Conservation (phyloP, 2,329 filamentous ascomycete genomes). For the Cercospora sojina region DNA sequence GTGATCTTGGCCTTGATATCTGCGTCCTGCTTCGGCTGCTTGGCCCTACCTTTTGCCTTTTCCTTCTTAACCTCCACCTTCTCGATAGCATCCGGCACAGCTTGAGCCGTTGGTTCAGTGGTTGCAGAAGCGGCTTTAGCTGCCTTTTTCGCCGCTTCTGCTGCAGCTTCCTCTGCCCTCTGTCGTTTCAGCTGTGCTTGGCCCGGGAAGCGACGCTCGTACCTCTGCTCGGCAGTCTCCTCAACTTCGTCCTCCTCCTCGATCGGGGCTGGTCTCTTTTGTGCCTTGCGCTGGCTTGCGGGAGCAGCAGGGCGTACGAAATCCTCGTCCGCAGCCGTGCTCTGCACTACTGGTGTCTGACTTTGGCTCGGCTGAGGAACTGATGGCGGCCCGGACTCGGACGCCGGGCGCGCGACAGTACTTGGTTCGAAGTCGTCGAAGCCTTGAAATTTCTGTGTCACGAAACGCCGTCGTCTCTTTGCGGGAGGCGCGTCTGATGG, state of each 20-base stretch:
- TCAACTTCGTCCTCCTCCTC: conserved; percentile 25
- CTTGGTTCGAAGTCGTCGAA: conserved; percentile 42
- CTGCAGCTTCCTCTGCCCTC: conserved; percentile 55
- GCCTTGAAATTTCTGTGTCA: conserved; percentile 58
- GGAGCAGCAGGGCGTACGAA: conserved; percentile 1
- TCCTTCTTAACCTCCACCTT: conserved; percentile 32
- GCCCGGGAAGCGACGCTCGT: conserved; percentile 73
- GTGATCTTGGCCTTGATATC: conserved; percentile 29
- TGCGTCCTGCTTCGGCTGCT: conserved; percentile 29
- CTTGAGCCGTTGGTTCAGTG: conserved; percentile 1
- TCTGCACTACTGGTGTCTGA: conserved; percentile 24
- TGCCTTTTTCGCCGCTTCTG: conserved; percentile 3
- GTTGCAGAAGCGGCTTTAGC: conserved; percentile 5
- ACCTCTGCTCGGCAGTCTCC: conserved; percentile 49
- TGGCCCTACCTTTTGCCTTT: conserved; percentile 46
- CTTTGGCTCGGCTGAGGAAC: conserved; percentile 21
- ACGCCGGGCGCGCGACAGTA: conserved; percentile 29
- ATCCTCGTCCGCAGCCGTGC: conserved; percentile 26
- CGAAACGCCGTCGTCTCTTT: conserved; percentile 33
- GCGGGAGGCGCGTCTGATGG: conserved; percentile 7
- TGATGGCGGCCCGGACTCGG: conserved; percentile 25
- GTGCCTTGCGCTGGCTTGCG: conserved; percentile 23
- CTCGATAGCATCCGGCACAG: background rate
- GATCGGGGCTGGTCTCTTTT: conserved; percentile 34
- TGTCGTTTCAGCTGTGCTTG: conserved; percentile 77